phyloP scores from a whole-genome alignment of 2,329 filamentous ascomycete genomes.

The Botrytis deweyae region DNA sequence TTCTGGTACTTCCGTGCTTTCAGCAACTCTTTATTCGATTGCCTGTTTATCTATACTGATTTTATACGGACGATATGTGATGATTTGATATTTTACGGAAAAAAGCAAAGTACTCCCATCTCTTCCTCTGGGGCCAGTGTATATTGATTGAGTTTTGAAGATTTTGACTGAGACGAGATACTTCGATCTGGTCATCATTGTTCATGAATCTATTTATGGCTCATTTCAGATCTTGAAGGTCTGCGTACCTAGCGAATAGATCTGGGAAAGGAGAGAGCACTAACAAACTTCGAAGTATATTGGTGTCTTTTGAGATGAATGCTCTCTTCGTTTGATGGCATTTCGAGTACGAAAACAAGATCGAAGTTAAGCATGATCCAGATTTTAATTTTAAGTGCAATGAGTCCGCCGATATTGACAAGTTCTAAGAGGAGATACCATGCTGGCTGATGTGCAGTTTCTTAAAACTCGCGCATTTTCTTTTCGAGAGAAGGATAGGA shows the following conservation, averaged over 20 bases:
- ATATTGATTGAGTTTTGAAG: not conserved
- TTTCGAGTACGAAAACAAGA: not conserved
- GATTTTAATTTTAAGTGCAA: not conserved
- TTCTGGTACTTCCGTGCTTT: not conserved
- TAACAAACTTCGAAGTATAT: not conserved
- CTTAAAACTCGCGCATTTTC: not conserved
- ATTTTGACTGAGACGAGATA: not conserved
- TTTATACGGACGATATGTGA: not conserved
- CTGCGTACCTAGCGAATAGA: not conserved
- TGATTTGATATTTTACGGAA: not conserved
- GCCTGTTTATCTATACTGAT: not conserved
- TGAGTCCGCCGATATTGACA: not conserved
- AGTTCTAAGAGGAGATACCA: not conserved
- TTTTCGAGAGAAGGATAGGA: not conserved
- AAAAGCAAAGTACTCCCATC: not conserved
- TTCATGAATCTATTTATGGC: not conserved
- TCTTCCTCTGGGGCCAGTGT: not conserved
- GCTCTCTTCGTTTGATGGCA: not conserved
- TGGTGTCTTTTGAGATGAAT: not conserved
- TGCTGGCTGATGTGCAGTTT: not conserved
- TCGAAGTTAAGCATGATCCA: not conserved
- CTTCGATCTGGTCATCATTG: not conserved
- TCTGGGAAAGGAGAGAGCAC: not conserved
- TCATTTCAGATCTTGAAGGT: not conserved
- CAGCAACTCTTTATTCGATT: not conserved